A percentile compares a stretch with the other conserved stretches of the same genome.
phyloP scores from a whole-genome alignment of 108 stramenopile genomes.

The Stephanodiscus triporus region DNA sequence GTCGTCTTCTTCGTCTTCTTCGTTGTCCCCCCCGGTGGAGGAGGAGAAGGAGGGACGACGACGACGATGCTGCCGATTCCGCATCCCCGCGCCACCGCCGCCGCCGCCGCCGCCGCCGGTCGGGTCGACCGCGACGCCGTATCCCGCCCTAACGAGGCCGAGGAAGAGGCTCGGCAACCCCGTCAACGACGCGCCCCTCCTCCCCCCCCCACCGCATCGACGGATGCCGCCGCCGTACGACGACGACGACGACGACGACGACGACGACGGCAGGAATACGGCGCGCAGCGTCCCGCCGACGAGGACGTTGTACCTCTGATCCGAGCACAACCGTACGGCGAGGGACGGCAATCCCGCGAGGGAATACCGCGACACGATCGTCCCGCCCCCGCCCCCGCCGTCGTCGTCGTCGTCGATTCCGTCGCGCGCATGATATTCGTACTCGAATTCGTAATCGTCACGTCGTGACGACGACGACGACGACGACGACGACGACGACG shows the following conservation, averaged over 20 bases:
- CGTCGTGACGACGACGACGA: neutral
- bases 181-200: slow-evolving; percentile 30
- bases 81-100: neutral
- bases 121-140: slow-evolving; percentile 15
- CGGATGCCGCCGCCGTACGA: neutral
- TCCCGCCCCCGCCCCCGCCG: neutral
- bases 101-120: neutral
- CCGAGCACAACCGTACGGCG: slow-evolving; percentile 63
- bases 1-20: too few relatives aligned
- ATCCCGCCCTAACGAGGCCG: slow-evolving; percentile 58
- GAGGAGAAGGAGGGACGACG: too few relatives aligned
- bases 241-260: too few relatives aligned
- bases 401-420: neutral
- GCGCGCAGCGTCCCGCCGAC: slow-evolving; percentile 49
- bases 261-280: slow-evolving; percentile 26
- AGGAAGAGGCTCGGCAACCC: slow-evolving; percentile 64
- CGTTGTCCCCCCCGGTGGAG: too few relatives aligned
- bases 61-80: too few relatives aligned
- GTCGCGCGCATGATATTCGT: neutral
- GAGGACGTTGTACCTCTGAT: slow-evolving; percentile 69
- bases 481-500: neutral
- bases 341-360: slow-evolving; percentile 66
- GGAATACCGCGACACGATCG: slow-evolving; percentile 63
- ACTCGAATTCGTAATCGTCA: too few relatives aligned
- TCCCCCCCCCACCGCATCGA: too few relatives aligned